These are phyloP conservation scores for Pyricularia sp. DNA, from an alignment of 2,329 filamentous ascomycete genomes.

Conservation along the genomic window DNA sequence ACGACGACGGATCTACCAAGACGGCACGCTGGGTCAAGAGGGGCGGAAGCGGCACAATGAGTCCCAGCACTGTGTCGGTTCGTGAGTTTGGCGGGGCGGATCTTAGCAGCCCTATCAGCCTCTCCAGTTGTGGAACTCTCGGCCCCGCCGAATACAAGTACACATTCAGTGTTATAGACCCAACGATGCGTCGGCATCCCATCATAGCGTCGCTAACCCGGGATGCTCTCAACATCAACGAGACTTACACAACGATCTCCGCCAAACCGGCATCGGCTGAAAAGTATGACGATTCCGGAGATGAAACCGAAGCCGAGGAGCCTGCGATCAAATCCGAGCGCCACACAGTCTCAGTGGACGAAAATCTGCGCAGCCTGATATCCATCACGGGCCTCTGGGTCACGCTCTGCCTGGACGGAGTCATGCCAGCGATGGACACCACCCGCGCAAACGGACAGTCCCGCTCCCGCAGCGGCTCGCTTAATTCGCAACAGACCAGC, in stretches of 20 bases:
- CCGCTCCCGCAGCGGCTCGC: neutral
- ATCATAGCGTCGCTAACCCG: conserved; percentile 61
- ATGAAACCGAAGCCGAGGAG: neutral
- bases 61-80: neutral
- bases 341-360: conserved; percentile 28
- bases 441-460: conserved; percentile 2
- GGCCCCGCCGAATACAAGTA: conserved; percentile 43
- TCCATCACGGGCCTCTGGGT: conserved; percentile 43
- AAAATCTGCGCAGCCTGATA: conserved; percentile 37
- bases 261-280: conserved; percentile 9
- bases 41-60: conserved; percentile 18
- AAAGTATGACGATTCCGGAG: conserved; percentile 7
- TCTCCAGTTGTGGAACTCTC: conserved; percentile 14
- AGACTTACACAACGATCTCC: conserved; percentile 53
- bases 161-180: conserved; percentile 69
- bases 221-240: conserved; percentile 57
- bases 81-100: conserved; percentile 13
- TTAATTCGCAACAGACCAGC: neutral
- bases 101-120: conserved; percentile 25
- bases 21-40: conserved; percentile 63
- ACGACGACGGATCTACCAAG: conserved; percentile 45
- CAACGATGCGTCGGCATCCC: conserved; percentile 60
- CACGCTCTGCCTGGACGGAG: conserved; percentile 33
- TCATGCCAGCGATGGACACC: conserved; percentile 10
- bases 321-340: conserved; percentile 14